Evolutionary conservation across 1,284 basidiomycete genomes (phyloP).

Genomic region (Papiliotrema flavescens): DNA sequence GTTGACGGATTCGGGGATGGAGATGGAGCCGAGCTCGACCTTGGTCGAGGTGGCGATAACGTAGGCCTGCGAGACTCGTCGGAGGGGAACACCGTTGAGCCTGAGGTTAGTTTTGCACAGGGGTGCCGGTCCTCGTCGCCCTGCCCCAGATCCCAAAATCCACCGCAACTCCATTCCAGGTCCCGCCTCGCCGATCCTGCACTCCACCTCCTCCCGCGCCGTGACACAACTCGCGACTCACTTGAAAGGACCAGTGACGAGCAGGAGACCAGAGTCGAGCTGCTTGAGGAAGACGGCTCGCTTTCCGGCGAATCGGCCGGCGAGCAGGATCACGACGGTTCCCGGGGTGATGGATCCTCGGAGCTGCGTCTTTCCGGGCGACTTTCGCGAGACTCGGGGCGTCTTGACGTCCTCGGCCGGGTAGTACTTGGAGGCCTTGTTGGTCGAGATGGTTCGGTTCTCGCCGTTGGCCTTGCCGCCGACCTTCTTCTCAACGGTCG

Average conservation of each 20-base stretch:
- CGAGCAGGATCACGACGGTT: conserved; percentile 92
- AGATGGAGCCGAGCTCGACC: conserved; percentile 73
- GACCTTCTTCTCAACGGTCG: conserved; percentile 72
- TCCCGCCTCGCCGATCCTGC: background rate
- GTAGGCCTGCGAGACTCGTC: conserved; percentile 98
- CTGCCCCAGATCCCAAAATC: too few species aligned
- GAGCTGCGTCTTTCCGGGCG: conserved; percentile 64
- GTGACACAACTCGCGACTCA: conserved; percentile 18
- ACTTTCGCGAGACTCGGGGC: conserved; percentile 90
- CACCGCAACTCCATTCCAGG: too few species aligned
- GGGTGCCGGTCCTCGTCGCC: too few species aligned
- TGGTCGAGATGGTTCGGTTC: conserved; percentile 75
- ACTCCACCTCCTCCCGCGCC: background rate
- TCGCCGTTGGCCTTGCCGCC: conserved; percentile 89
- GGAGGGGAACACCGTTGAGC: conserved; percentile 95
- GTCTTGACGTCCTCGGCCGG: conserved; percentile 89
- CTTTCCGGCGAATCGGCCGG: conserved; percentile 97
- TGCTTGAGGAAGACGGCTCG: conserved; percentile 98
- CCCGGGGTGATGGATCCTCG: conserved; percentile 90
- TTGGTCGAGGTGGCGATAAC: conserved; percentile 98
- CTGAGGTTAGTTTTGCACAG: conserved; percentile 25
- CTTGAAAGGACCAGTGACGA: conserved; percentile 98
- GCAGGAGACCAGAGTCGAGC: conserved; percentile 83
- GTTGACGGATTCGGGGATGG: conserved; percentile 79
- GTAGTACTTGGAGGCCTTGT: conserved; percentile 92